A percentile compares a stretch with the other conserved stretches of the same genome.
These are phyloP conservation scores for Cystofilobasidium bisporidii DNA, from an alignment of 768 basidiomycete genomes.

Conservation along the genomic window DNA sequence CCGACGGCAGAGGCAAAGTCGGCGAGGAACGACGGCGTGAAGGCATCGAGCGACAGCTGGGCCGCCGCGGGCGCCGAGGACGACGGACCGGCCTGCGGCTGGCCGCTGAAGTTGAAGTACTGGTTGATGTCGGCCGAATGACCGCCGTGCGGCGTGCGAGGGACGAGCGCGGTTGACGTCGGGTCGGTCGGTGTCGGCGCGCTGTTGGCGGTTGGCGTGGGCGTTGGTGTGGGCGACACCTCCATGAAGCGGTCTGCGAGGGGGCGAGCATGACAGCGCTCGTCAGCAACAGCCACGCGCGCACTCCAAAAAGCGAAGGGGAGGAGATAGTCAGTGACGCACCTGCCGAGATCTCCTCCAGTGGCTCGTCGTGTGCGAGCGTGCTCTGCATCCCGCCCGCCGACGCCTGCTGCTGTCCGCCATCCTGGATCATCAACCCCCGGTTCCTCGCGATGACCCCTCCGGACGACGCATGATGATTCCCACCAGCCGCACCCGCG, in stretches of 20 bases:
- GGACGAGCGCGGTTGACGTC: background rate
- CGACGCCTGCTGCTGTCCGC: slow-evolving; percentile 1
- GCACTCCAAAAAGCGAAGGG: background rate
- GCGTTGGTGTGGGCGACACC: background rate
- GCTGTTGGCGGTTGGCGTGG: background rate
- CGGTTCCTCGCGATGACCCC: slow-evolving; percentile 12
- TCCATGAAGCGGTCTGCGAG: slow-evolving; percentile 5
- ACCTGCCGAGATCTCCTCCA: slow-evolving; percentile 27
- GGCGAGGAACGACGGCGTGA: slow-evolving; percentile 5
- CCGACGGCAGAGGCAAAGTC: slow-evolving; percentile 14
- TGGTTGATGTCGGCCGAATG: background rate
- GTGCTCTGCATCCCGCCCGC: slow-evolving; percentile 11
- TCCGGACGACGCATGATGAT: background rate
- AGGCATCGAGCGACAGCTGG: background rate
- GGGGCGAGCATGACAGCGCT: too few species aligned
- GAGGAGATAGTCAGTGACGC: background rate
- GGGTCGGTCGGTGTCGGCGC: background rate
- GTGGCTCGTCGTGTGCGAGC: slow-evolving; percentile 15
- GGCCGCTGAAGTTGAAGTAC: background rate
- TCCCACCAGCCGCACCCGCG: background rate
- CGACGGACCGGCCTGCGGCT: background rate
- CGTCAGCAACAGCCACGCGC: too few species aligned
- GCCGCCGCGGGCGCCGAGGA: background rate
- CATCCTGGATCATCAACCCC: slow-evolving; percentile 21
- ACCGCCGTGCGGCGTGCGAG: background rate